Evolutionary conservation across 192 early-diverging fungal species (phyloP), one percentile per base, ranked within the genome.

Genomic region (Gryganskiella cystojenkinii): DNA sequence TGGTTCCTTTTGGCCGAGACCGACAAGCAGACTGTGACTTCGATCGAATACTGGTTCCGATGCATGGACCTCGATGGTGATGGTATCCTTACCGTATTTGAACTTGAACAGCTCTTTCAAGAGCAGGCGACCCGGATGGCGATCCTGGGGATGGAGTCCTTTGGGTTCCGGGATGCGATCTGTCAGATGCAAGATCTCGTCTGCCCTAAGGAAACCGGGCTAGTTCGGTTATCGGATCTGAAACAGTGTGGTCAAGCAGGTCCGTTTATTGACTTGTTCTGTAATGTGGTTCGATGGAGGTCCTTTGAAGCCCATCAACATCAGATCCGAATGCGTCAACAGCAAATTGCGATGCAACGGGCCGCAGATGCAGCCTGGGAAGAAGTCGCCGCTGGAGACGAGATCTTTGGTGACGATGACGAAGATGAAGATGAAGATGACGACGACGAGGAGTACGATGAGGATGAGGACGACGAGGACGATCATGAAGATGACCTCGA

Each of bases 41-140:
- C 74, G 24, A 78, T 78, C 42, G 74, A 78, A 40, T 91, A 91
- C 81, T 97, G 96, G 96, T 99, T 99, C 84, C 87, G 94, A 58
- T 95, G 93, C 63, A 84, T 99, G 79, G 97, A 99, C 73, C 71
- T 91, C 15, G 96, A 99, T 73, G 92, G 91, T 10, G 95, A 98
- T 75, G 97, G 97, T 15, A 67, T 91, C 3, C 80, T 98, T 15
- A 88, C 90, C 24, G 84, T 92, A n/a, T 92, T 93, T 68, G 97
- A 99, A 72, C 75, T 99, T 4, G 83, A 90, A 47, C 85, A 92
- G 55, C 94, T 96, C 70, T 99, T 88, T 79, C 89, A 92, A 46
- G 94, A 98, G 72, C 95, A 97, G 79, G 80, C 67, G 13, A 51
- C 44, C 17, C 40, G 74, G 30, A 84, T 54, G 82, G 82, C 60